Percentiles rank a stretch among this genome's conserved stretches.
phyloP scores from a whole-genome alignment of 176 grass and related monocot genomes.

The sorghum (Sorghum bicolor) region Sorghum_bicolor_NCBIv3 NC_012872.2:50318501-50319000 shows the following conservation, averaged over 20 bases:
- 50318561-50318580: too few relatives aligned
- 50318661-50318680: neutral
- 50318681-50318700: neutral
- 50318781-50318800: neutral
- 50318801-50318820: neutral
- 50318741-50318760: neutral
- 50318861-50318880: neutral
- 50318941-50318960: conserved; percentile 29
- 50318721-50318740: neutral
- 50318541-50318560: too few relatives aligned
- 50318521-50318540: too few relatives aligned
- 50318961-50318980: conserved; percentile 10
- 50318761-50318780: neutral
- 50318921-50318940: neutral
- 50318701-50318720: neutral
- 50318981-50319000: neutral
- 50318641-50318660: neutral
- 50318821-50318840: too few relatives aligned
- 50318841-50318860: neutral
- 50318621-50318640: neutral
- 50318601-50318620: neutral
- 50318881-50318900: neutral
- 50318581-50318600: too few relatives aligned
- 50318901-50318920: neutral
- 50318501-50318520: too few relatives aligned